These are phyloP conservation scores for Colletotrichum cereale DNA, from an alignment of 2,329 filamentous ascomycete genomes.

Conservation along the genomic window DNA sequence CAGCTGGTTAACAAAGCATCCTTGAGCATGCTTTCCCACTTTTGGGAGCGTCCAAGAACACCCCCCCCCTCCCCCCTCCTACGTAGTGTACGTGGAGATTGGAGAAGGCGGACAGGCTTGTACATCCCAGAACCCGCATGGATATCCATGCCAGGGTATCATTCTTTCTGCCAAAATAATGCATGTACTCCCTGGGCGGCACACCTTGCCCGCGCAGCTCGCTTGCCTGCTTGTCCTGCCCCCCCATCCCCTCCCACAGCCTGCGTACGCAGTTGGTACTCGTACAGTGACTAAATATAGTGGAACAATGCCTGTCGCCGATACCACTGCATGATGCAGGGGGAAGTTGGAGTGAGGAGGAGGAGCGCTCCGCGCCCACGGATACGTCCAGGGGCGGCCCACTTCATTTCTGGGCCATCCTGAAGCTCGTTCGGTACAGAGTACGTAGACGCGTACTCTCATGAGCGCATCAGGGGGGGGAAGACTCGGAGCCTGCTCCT, in stretches of 20 bases:
- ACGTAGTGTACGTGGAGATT: constrained; percentile 35
- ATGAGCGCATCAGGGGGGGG: constrained; percentile 1
- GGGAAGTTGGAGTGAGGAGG: constrained; percentile 19
- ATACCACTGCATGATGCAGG: constrained; percentile 40
- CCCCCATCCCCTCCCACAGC: not conserved
- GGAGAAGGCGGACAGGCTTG: constrained; percentile 17
- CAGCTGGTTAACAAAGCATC: constrained; percentile 5
- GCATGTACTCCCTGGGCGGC: not conserved
- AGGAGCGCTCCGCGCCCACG: constrained; percentile 4
- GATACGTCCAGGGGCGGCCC: constrained; percentile 21
- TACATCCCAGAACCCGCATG: constrained; percentile 30
- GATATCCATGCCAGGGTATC: constrained; percentile 32
- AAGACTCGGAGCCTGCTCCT: not conserved
- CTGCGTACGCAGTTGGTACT: not conserved
- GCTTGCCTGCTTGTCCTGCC: not conserved
- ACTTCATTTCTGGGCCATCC: constrained; percentile 22
- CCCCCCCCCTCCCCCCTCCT: constrained; percentile 9
- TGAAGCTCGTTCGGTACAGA: constrained; percentile 22
- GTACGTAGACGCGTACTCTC: constrained; percentile 1
- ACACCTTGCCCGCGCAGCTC: not conserved
- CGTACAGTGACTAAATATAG: constrained; percentile 37
- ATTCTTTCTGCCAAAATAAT: not conserved
- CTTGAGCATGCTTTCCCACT: not conserved
- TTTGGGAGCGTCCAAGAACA: not conserved
- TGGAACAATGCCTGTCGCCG: constrained; percentile 32